Evolutionary conservation across 1,139 yeast species (phyloP).

Genomic region (Kazachstania sp.): DNA sequence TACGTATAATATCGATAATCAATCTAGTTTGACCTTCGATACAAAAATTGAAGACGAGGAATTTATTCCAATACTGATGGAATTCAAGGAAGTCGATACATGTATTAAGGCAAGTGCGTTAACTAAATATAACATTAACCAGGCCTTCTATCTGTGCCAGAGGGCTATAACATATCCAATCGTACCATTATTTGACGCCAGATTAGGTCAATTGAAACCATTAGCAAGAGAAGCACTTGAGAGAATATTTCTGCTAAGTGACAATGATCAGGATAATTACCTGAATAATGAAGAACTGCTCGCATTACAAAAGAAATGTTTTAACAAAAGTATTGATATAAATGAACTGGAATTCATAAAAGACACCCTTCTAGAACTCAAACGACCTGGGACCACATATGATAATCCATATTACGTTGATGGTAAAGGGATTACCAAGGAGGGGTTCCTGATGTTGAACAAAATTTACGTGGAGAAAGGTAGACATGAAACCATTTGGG

Average conservation of each 20-base stretch:
- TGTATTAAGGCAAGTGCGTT: slow-evolving; percentile 85
- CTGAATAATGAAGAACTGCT: slow-evolving; percentile 62
- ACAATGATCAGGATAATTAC: slow-evolving; percentile 82
- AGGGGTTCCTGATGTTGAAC: slow-evolving; percentile 70
- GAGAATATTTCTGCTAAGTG: slow-evolving; percentile 76
- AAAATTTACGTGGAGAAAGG: slow-evolving; percentile 83
- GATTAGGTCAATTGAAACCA: slow-evolving; percentile 73
- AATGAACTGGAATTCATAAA: slow-evolving; percentile 47
- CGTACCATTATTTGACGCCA: slow-evolving; percentile 88
- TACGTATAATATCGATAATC: slow-evolving; percentile 24
- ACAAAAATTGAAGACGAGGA: slow-evolving; percentile 48
- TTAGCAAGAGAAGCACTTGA: slow-evolving; percentile 67
- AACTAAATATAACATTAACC: slow-evolving; percentile 70
- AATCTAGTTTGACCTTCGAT: slow-evolving; percentile 9
- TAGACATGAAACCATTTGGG: slow-evolving; percentile 95
- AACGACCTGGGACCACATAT: slow-evolving; percentile 13
- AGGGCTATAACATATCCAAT: slow-evolving; percentile 87
- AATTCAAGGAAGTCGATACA: slow-evolving; percentile 88
- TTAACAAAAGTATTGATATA: slow-evolving; percentile 49
- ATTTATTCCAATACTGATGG: slow-evolving; percentile 75
- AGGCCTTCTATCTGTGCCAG: slow-evolving; percentile 84
- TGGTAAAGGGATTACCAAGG: slow-evolving; percentile 53
- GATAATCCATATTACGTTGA: slow-evolving; percentile 20
- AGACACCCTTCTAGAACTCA: slow-evolving; percentile 27
- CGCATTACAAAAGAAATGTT: slow-evolving; percentile 65